Evolutionary conservation across 768 basidiomycete species (phyloP).

Genomic region (Leccinum pellstonianum): DNA sequence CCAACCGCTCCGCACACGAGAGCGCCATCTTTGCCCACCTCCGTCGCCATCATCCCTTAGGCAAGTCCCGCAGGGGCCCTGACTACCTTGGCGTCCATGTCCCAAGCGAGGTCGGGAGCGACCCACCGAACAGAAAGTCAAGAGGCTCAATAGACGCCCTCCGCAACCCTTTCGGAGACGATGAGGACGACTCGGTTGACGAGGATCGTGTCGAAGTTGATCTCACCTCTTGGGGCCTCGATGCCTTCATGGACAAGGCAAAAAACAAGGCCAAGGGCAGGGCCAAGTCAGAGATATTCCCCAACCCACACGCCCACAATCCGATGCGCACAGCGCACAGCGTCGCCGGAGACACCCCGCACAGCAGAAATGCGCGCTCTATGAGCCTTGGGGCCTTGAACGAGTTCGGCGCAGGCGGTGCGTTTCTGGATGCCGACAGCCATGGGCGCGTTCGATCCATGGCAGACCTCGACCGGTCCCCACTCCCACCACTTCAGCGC

Average conservation of each 20-base stretch:
- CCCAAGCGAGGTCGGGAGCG: constrained; percentile 61
- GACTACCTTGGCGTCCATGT: constrained; percentile 69
- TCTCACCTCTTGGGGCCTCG: constrained; percentile 81
- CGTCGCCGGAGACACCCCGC: constrained; percentile 40
- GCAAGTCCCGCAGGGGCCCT: constrained; percentile 50
- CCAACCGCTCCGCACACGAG: constrained; percentile 68
- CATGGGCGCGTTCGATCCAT: constrained; percentile 55
- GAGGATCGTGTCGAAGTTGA: constrained; percentile 67
- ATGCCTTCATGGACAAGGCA: constrained; percentile 66
- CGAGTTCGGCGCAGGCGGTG: constrained; percentile 47
- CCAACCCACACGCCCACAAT: constrained; percentile 42
- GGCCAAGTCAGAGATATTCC: constrained; percentile 38
- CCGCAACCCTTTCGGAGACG: constrained; percentile 68
- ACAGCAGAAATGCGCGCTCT: constrained; percentile 51
- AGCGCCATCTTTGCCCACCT: constrained; percentile 86
- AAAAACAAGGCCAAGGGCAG: constrained; percentile 40
- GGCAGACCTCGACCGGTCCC: constrained; percentile 50
- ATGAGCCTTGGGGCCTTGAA: constrained; percentile 68
- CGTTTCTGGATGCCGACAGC: constrained; percentile 43
- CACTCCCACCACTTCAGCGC: constrained; percentile 41
- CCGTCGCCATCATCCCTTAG: constrained; percentile 52
- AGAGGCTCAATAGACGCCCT: constrained; percentile 60
- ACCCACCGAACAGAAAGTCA: constrained; percentile 48
- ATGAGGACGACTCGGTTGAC: constrained; percentile 49
- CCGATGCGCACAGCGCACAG: constrained; percentile 43